phyloP scores from a whole-genome alignment of 192 early-diverging fungal species.

The Mortierella antarctica region DNA sequence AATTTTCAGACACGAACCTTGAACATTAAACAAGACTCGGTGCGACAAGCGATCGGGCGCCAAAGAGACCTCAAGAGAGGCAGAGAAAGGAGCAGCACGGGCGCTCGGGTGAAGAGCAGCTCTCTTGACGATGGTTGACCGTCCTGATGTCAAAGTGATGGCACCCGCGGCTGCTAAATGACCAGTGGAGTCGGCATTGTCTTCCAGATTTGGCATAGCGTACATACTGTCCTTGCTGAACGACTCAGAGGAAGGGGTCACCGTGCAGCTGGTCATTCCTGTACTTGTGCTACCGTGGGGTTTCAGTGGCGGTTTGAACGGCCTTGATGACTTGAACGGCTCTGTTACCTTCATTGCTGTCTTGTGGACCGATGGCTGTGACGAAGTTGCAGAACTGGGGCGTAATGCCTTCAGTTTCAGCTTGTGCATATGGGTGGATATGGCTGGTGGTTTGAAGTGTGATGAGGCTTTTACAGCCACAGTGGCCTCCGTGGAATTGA shows the following conservation, averaged over 20 bases:
- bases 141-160: no score
- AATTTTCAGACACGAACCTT: no score
- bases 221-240: no score
- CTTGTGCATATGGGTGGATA: slow-evolving; percentile 40
- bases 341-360: background rate
- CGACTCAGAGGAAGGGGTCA: no score
- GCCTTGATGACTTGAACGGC: slow-evolving; percentile 26
- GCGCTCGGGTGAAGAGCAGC: slow-evolving; percentile 26
- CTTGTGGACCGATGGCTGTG: slow-evolving; percentile 3
- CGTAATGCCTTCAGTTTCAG: slow-evolving; percentile 31
- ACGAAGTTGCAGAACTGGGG: background rate
- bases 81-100: background rate
- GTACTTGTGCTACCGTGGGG: no score
- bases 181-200: no score
- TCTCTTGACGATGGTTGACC: background rate
- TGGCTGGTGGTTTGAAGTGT: slow-evolving; percentile 5
- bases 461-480: background rate
- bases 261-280: no score
- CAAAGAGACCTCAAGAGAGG: background rate
- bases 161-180: no score
- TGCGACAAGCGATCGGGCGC: no score
- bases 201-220: no score
- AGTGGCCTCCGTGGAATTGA: background rate
- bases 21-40: no score
- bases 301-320: slow-evolving; percentile 25